Base-by-base conservation (phyloP, 2,329 filamentous ascomycete species). In the Cercospora beticola region DNA sequence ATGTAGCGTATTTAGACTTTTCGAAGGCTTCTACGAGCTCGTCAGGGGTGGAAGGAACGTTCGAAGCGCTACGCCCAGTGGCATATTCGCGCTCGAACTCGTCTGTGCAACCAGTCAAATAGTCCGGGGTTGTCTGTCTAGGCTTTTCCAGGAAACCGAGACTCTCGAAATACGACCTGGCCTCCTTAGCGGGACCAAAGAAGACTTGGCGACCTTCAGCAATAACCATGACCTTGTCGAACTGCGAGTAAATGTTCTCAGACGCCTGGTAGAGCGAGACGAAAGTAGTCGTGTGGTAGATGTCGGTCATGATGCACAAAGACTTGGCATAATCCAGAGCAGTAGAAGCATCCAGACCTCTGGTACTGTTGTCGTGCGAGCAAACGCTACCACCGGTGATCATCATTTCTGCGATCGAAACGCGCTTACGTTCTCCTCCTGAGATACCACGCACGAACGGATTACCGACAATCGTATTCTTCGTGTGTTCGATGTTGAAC, bases 401-500 rank as follows among this genome's bases (percentile, higher is more conserved):
- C 81, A 84, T 82, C 16, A 81, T 81, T 70, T 85, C 83, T 0
- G 83, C 83, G 26, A 85, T 84, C 4, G 78, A 81, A 1, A 84
- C 82, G 43, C 83, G 79, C 74, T 84, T 84, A 70, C 82, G 81
- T 74, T 85, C 83, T 7, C 83, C 83, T 56, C 83, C 83, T 56
- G 79, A 82, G 0, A 96, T 86, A 78, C 93, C 93, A 62, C 92
- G 89, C 21, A 95, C 86, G 71, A 94, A 93, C 0, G 88, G 87
- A 71, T 95, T 91, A 7, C 94, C 94, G 28, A 97, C 92, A 31
- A 94, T 88, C 0, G 94, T 97, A 77, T 93, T 87, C 62, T 88
- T 86, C 0, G 93, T 96, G 79, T 97, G 93, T 78, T 94, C 91
- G 64, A 97, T 97, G 77, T 94, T 95, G 84, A 97, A 96, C 91